A percentile compares a stretch with the other conserved stretches of the same genome.
Conservation (phyloP, 2,329 filamentous ascomycete species). For the Microascus cirrosus region DNA sequence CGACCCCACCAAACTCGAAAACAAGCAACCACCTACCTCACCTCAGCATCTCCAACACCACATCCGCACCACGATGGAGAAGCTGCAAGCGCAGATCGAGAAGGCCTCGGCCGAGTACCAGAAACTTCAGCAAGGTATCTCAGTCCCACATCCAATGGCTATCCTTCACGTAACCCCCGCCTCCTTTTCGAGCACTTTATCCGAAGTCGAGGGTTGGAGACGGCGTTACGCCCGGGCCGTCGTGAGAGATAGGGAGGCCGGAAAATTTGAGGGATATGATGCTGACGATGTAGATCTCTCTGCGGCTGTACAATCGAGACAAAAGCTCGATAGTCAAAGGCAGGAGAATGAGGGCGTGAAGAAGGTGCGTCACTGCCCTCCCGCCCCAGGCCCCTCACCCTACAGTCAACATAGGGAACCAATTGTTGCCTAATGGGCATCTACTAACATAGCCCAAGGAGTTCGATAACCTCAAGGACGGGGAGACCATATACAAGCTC, state of each 20-base stretch:
- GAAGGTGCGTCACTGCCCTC: slow-evolving; percentile 40
- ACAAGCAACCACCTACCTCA: neutral
- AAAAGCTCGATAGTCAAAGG: slow-evolving; percentile 87
- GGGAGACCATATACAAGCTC: slow-evolving; percentile 90
- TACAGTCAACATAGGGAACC: neutral
- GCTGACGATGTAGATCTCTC: slow-evolving; percentile 56
- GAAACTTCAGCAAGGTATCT: slow-evolving; percentile 67
- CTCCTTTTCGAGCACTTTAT: neutral
- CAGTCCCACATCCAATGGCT: no score
- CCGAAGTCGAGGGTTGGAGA: no score
- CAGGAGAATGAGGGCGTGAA: slow-evolving; percentile 87
- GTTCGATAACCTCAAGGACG: slow-evolving; percentile 67
- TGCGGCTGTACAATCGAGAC: slow-evolving; percentile 62
- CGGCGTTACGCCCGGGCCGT: neutral
- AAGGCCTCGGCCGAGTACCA: slow-evolving; percentile 78
- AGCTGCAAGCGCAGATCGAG: slow-evolving; percentile 69
- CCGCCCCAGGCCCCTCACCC: no score
- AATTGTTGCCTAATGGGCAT: neutral
- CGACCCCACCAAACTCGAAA: neutral
- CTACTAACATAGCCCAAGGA: slow-evolving; percentile 42
- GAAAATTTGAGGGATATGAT: neutral
- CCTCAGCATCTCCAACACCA: neutral
- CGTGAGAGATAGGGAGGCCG: neutral
- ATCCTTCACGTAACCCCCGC: no score
- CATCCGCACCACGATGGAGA: slow-evolving; percentile 42